Conservation (phyloP, 352 stramenopile genomes). For the Paralagenidium karlingii region DNA sequence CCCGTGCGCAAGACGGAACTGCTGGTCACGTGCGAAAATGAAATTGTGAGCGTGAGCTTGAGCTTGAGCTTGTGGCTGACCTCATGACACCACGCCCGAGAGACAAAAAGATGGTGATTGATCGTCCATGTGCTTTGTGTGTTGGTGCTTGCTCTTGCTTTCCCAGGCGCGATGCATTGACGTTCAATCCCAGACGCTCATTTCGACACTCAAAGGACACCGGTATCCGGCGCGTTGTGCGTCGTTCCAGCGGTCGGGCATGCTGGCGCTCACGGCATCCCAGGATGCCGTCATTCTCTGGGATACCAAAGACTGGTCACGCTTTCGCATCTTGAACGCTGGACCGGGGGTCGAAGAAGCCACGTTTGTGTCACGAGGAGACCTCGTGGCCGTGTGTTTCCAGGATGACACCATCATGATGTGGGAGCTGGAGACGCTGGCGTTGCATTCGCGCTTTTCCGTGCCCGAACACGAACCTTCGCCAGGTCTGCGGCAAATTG, state of each 20-base stretch:
- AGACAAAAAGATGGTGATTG: no score
- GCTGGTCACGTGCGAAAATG: slow-evolving; percentile 75
- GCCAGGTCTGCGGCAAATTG: slow-evolving; percentile 41
- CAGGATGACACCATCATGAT: slow-evolving; percentile 80
- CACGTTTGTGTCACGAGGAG: slow-evolving; percentile 34
- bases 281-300: slow-evolving; percentile 72
- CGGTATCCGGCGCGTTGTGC: slow-evolving; percentile 29
- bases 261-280: slow-evolving; percentile 61
- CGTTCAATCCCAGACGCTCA: slow-evolving; percentile 51
- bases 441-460: slow-evolving; percentile 57
- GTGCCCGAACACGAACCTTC: slow-evolving; percentile 51
- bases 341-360: slow-evolving; percentile 51
- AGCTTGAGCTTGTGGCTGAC: background rate
- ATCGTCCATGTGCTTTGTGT: no score
- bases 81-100: no score
- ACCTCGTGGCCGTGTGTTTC: slow-evolving; percentile 72
- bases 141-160: background rate
- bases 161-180: slow-evolving; percentile 52
- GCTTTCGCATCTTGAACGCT: slow-evolving; percentile 67
- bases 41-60: slow-evolving; percentile 20
- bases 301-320: slow-evolving; percentile 76
- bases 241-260: slow-evolving; percentile 59
- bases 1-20: slow-evolving; percentile 51
- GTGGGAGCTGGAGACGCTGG: slow-evolving; percentile 67
- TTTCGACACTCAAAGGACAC: slow-evolving; percentile 69